phyloP scores from a whole-genome alignment of 164 flowering plant species.

The Sextonia rubra region DNA sequence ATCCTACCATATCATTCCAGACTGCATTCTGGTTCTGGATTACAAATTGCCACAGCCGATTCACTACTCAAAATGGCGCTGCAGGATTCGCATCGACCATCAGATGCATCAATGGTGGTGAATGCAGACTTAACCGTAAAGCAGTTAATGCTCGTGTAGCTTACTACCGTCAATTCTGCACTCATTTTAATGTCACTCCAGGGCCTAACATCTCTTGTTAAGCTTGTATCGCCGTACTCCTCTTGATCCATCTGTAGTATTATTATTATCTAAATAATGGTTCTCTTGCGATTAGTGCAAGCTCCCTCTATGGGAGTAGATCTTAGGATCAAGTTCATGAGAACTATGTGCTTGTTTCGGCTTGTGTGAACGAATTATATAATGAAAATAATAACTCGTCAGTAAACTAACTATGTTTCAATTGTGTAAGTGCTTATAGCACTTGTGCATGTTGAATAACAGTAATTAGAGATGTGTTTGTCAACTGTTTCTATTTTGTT shows the following conservation, averaged over 20 bases:
- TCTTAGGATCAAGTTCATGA: no score
- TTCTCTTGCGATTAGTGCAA: no score
- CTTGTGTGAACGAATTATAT: no score
- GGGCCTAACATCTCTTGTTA: conserved; percentile 2
- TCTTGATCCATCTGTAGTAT: background rate
- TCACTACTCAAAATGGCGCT: background rate
- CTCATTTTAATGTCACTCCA: background rate
- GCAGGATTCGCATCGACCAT: conserved; percentile 3
- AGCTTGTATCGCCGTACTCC: background rate
- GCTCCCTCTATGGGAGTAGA: no score
- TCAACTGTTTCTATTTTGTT: no score
- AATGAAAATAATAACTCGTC: no score
- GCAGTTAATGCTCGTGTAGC: background rate
- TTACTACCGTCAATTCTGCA: background rate
- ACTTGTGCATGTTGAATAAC: no score
- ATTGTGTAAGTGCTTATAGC: no score
- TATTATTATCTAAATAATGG: background rate
- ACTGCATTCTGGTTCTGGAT: conserved; percentile 25
- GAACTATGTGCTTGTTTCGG: no score
- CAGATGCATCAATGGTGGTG: conserved; percentile 5
- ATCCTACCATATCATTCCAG: conserved; percentile 15
- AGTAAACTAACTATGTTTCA: no score
- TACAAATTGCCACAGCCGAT: background rate
- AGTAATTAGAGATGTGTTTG: no score
- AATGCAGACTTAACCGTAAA: background rate